phyloP scores from a whole-genome alignment of 164 flowering plant species.

The Buxus sempervirens region DNA sequence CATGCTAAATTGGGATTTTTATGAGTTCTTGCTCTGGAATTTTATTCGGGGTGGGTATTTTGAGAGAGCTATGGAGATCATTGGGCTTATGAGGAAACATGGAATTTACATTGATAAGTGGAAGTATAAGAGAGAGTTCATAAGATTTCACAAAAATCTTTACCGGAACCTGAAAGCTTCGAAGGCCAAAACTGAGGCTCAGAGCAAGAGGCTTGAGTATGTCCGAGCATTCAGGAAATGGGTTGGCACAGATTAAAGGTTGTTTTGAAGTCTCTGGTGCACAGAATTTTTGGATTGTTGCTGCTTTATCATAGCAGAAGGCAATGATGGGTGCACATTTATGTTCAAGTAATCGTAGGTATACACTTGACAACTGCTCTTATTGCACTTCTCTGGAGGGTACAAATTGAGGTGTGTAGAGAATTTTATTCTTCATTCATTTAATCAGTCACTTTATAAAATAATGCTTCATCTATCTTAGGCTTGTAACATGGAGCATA shows the following conservation, averaged over 20 bases:
- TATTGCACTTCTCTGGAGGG: too few species aligned
- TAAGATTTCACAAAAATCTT: constrained; percentile 69
- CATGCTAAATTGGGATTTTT: constrained; percentile 45
- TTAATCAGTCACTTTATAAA: too few species aligned
- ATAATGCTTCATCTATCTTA: too few species aligned
- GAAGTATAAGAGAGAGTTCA: constrained; percentile 62
- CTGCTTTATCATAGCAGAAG: background rate
- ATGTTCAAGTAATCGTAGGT: too few species aligned
- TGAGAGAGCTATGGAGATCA: constrained; percentile 79
- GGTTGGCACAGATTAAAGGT: constrained; percentile 38
- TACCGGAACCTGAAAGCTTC: constrained; percentile 56
- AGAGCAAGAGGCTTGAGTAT: constrained; percentile 57
- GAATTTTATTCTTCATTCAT: too few species aligned
- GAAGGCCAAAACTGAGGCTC: constrained; percentile 61
- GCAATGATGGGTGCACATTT: too few species aligned
- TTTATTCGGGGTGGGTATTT: constrained; percentile 87
- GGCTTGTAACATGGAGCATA: too few species aligned
- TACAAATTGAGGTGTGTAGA: too few species aligned
- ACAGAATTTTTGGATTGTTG: background rate
- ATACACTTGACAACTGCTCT: too few species aligned
- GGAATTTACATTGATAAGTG: constrained; percentile 56
- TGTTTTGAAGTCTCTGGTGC: background rate
- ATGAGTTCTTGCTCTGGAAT: constrained; percentile 52
- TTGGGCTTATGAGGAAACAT: constrained; percentile 45
- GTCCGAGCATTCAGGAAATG: constrained; percentile 63